phyloP scores from a whole-genome alignment of 805 yeast species.

The Saccharomycopsis selenospora region DNA sequence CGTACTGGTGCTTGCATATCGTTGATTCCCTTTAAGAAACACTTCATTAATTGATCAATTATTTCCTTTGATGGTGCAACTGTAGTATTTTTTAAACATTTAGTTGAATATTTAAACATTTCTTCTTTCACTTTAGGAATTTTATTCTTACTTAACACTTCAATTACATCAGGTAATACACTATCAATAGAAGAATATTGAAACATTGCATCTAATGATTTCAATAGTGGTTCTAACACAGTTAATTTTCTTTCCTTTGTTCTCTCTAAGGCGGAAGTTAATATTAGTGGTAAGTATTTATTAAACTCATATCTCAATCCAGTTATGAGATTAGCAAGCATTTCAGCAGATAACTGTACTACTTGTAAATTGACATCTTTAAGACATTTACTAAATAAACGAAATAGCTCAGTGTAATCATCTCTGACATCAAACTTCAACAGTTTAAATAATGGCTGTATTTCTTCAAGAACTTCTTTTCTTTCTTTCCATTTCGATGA shows the following conservation, averaged over 20 bases:
- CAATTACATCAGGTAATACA: slow-evolving; percentile 49
- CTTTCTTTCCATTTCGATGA: slow-evolving; percentile 86
- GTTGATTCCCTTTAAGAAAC: slow-evolving; percentile 51
- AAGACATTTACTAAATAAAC: slow-evolving; percentile 57
- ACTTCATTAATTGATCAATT: slow-evolving; percentile 47
- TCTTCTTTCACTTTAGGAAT: slow-evolving; percentile 77
- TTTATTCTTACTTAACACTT: slow-evolving; percentile 34
- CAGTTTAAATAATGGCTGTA: slow-evolving; percentile 36
- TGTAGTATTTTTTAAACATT: slow-evolving; percentile 51
- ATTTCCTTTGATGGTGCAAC: slow-evolving; percentile 44
- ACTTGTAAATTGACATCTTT: slow-evolving; percentile 88
- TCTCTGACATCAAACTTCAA: slow-evolving; percentile 44
- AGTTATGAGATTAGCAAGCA: slow-evolving; percentile 23
- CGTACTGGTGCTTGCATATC: slow-evolving; percentile 85
- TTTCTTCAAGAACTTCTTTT: slow-evolving; percentile 70
- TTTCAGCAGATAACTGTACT: slow-evolving; percentile 66
- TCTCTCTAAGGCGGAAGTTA: slow-evolving; percentile 65
- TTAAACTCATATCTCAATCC: slow-evolving; percentile 39
- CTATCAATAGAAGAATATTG: slow-evolving; percentile 41
- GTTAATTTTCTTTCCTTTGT: slow-evolving; percentile 79
- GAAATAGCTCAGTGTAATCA: slow-evolving; percentile 58
- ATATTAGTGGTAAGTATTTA: slow-evolving; percentile 43
- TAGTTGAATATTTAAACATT: slow-evolving; percentile 52
- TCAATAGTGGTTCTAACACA: slow-evolving; percentile 60
- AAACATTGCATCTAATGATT: slow-evolving; percentile 59